Conservation (phyloP, 805 yeast genomes). For the Komagataella pseudopastoris region DNA sequence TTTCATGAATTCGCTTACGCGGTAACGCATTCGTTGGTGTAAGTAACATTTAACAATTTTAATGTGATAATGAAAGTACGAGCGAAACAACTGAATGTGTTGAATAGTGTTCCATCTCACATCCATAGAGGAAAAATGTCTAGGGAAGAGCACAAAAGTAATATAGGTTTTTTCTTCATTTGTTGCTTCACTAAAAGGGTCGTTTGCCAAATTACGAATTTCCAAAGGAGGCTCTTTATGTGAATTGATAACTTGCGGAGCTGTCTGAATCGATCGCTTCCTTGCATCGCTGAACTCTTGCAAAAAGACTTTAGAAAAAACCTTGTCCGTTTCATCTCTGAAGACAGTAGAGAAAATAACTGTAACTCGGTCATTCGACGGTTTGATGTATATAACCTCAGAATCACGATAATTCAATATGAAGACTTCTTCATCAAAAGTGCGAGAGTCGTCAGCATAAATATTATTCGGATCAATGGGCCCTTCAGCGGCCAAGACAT, state of each 20-base stretch:
- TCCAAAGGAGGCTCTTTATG: conserved; percentile 91
- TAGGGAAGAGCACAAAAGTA: conserved; percentile 66
- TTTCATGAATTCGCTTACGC: conserved; percentile 89
- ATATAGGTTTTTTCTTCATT: conserved; percentile 29
- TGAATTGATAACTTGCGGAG: conserved; percentile 93
- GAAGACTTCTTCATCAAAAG: conserved; percentile 42
- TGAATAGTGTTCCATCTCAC: conserved; percentile 73
- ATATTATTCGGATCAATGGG: conserved; percentile 25
- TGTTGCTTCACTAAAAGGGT: conserved; percentile 20
- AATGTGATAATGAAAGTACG: conserved; percentile 96
- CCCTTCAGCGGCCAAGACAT: conserved; percentile 35
- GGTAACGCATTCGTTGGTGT: conserved; percentile 96
- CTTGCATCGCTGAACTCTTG: conserved; percentile 96
- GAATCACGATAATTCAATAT: conserved; percentile 81
- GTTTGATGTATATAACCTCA: conserved; percentile 81
- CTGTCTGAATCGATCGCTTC: conserved; percentile 89
- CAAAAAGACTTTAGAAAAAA: conserved; percentile 77
- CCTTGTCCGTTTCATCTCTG: conserved; percentile 92
- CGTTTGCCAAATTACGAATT: conserved; percentile 29
- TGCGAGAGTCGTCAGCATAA: conserved; percentile 23
- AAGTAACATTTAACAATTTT: conserved; percentile 96
- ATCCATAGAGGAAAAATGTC: conserved; percentile 55
- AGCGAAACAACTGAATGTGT: conserved; percentile 85
- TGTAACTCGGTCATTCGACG: conserved; percentile 92
- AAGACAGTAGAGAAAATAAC: conserved; percentile 90